Evolutionary conservation across 352 stramenopile species (phyloP), one percentile per base, ranked within the genome.

Genomic region (Peronospora tabacina): DNA sequence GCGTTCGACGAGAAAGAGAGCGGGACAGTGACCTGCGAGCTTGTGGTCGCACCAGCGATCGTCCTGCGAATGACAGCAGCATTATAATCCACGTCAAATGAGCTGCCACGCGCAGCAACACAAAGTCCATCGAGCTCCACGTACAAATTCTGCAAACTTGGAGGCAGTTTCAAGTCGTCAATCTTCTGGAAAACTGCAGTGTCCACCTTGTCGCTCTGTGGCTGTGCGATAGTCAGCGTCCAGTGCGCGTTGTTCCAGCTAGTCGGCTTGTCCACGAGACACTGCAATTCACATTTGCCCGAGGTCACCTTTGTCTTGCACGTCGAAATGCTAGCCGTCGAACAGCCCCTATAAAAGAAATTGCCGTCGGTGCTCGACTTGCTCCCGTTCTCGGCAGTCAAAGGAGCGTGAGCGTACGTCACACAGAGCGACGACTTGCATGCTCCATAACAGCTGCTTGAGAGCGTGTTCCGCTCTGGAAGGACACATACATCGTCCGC

Each of bases 321-420:
- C 49, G 75, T 70, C 24, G 55, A 45, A 58, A 84, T 80, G 10
- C 52, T 58, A 4, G 72, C 58, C 12, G 68, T 65, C 34, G 66
- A 58, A 42, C 78, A 89, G 6, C 78, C 78, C 6, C 70, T 65
- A 49, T 73, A 79, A 55, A 85, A 85, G 46, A 84, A 86, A 42
- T 68, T 71, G 13, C 67, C 72, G 9, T 84, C 70, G 16, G 58
- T 72, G 16, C 59, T 68, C 1, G 62, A 50, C 3, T 63, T 58
- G 56, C 33, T 64, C 22, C 46, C 45, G 15, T 65, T 58, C 22
- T 66, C 50, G 1, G 47, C 43, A 6, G 60, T 66, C 26, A 42
- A 45, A 1, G 65, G 52, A 11, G 74, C 75, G 50, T 90, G 87
- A 45, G 66, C 75, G 50, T 90, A 90, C 43, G 66, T 82, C 37